A percentile compares a stretch with the other conserved stretches of the same genome.
These are phyloP conservation scores for Backusella macrospora DNA, from an alignment of 192 early-diverging fungal species.

Conservation along the genomic window DNA sequence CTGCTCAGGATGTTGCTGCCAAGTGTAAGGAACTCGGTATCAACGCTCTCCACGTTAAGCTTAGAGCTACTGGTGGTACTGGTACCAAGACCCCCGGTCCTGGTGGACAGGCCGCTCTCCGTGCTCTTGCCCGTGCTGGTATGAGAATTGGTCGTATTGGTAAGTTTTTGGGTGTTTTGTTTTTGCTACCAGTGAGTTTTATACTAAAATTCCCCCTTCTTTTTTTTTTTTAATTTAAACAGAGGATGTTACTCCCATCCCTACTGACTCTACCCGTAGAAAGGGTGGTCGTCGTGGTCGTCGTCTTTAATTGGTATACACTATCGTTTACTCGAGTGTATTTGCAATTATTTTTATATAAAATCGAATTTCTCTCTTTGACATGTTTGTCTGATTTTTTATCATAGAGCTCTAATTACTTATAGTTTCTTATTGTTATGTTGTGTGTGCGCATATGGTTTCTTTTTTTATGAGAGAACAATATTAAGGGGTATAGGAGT, in stretches of 20 bases:
- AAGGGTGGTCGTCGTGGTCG: constrained; percentile 99
- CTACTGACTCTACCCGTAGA: constrained; percentile 96
- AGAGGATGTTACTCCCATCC: constrained; percentile 98
- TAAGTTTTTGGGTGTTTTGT: constrained; percentile 36
- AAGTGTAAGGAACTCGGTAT: constrained; percentile 99
- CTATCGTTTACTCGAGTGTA: constrained; percentile 4
- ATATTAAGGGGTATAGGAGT: too few relatives aligned
- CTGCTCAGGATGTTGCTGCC: constrained; percentile 96
- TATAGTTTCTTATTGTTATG: too few relatives aligned
- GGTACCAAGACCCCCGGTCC: constrained; percentile 97
- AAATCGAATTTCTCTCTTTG: constrained; percentile 8
- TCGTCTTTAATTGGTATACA: constrained; percentile 71
- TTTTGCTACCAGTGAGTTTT: background rate
- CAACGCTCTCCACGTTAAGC: constrained; percentile 99
- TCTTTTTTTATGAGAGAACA: too few relatives aligned
- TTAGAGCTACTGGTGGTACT: constrained; percentile 99
- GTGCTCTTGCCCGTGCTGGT: constrained; percentile 97
- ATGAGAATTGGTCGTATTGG: constrained; percentile 99
- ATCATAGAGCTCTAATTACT: too few relatives aligned
- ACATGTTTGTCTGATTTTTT: background rate
- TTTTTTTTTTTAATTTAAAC: constrained; percentile 34
- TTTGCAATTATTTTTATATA: constrained; percentile 11
- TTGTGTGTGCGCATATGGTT: too few relatives aligned
- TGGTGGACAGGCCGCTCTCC: constrained; percentile 97
- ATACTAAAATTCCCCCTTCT: constrained; percentile 38